These are phyloP conservation scores for Graphilbum ipis-grandicollis DNA, from an alignment of 2,329 filamentous ascomycete genomes.

Conservation along the genomic window DNA sequence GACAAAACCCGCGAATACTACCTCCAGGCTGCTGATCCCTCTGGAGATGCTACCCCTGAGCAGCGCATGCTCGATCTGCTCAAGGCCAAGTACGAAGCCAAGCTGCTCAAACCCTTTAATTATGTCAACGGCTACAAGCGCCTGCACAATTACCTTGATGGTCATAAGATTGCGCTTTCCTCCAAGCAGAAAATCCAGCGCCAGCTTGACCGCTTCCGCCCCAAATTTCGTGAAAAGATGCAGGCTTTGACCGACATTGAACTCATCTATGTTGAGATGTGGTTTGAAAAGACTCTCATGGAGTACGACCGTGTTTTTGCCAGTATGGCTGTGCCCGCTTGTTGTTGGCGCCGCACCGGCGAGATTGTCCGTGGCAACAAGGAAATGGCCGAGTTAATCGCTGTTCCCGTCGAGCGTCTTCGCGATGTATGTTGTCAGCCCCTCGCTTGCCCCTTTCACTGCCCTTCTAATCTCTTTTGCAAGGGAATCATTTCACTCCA, in stretches of 20 bases:
- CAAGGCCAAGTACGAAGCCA: slow-evolving; percentile 90
- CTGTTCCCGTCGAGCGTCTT: slow-evolving; percentile 77
- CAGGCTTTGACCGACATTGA: slow-evolving; percentile 86
- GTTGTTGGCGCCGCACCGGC: slow-evolving; percentile 89
- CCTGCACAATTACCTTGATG: slow-evolving; percentile 80
- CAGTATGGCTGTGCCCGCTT: slow-evolving; percentile 95
- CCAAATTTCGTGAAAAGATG: slow-evolving; percentile 90
- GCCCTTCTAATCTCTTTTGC: background rate
- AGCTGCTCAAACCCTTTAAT: slow-evolving; percentile 89
- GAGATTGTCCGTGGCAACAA: slow-evolving; percentile 97
- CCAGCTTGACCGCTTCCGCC: slow-evolving; percentile 81
- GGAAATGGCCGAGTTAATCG: slow-evolving; percentile 94
- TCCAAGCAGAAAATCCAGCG: slow-evolving; percentile 84
- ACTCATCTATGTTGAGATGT: slow-evolving; percentile 92
- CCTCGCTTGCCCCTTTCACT: too few species aligned
- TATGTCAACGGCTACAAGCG: slow-evolving; percentile 93
- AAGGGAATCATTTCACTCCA: slow-evolving; percentile 93
- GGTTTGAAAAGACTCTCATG: slow-evolving; percentile 93
- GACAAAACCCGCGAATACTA: slow-evolving; percentile 82
- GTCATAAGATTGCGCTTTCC: slow-evolving; percentile 54
- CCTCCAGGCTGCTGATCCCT: slow-evolving; percentile 88
- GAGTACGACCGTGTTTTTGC: slow-evolving; percentile 98
- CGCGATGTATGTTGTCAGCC: slow-evolving; percentile 47
- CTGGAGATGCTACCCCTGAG: slow-evolving; percentile 68
- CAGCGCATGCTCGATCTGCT: slow-evolving; percentile 91